Evolutionary conservation across 352 stramenopile species (phyloP), one percentile per base, ranked within the genome.

Genomic region (Globisporangium camurandrum): DNA sequence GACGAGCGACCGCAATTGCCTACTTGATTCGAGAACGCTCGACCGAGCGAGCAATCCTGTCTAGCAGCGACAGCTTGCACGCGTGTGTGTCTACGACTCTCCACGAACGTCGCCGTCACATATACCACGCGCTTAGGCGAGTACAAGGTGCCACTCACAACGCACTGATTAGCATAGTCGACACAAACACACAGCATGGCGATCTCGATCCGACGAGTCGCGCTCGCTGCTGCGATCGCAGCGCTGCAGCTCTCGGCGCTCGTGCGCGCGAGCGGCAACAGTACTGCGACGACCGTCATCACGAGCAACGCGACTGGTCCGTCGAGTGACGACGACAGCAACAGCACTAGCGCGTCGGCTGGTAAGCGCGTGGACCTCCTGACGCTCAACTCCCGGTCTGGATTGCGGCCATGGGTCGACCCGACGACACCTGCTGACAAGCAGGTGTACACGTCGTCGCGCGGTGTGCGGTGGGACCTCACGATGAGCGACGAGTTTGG

Each of bases 401-500:
- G 73, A 0, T 43, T 87, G 12, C 49, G 42, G 2, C 47, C 65
- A 28, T 89, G 78, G 78, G 67, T 89, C 3, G 78, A 89, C 49
- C 61, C 70, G 1, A 50, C 63, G 30, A 89, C 78, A 8, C 75
- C 78, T 3, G 58, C 64, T 1, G 57, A 81, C 12, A 48, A 57
- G 27, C 64, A 75, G 34, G 51, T 44, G 33, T 83, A 85, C 53
- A 49, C 66, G 42, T 67, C 48, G 2, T 85, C 76, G 12, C 74
- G 75, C 36, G 75, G 76, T 43, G 68, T 71, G 4, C 51, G 24
- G 2, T 86, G 69, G 66, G 49, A 85, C 10, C 63, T 89, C 28
- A 64, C 84, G 6, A 84, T 87, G 66, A 85, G 70, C 42, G 79
- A 88, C 62, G 77, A 87, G 40, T 90, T 90, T 54, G 53, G 60